Base-by-base conservation (phyloP, 208 protist species). In the Acanthamoeba castellanii region DNA sequence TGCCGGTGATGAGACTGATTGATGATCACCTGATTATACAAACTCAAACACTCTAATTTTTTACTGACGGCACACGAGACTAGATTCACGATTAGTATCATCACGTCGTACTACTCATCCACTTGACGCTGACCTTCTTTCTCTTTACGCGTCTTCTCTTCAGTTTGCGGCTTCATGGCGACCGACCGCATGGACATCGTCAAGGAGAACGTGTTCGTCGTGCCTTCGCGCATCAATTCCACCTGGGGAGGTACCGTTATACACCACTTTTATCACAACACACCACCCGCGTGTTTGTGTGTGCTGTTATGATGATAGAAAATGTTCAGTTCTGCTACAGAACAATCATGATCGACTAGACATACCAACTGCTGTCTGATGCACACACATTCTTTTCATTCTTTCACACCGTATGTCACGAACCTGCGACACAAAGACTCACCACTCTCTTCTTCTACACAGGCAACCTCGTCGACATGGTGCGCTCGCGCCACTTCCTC, bases 381-480 rank as follows among this genome's bases (percentile, higher is more conserved):
- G n/a, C 64, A 70, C 64, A 70, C 64, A 34, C 64, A 14, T n/a
- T n/a, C n/a, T n/a, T n/a, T n/a, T 9, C 64, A 70, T 8, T 27
- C 64, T 32, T 70, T 70, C 8, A 32, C 47, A 52, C 47, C 11
- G 47, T 52, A 11, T 52, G 7, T 52, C 47, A 14, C 7, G 4
- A 4, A 52, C 47, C 47, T 4, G 47, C 4, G 47, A 14, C 8
- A 34, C 64, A 3, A 25, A 3, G 4, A 14, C 64, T 70, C 8
- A 70, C 64, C n/a, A 18, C 8, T 6, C 16, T 70, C 7, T 14
- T 25, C n/a, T 70, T 52, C 47, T 52, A n/a, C 59, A 3, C 14
- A 70, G 64, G 94, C 55, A 95, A 95, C 45, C 91, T 95, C 18
- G 93, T 93, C 25, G 94, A 95, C 84, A 95, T 95, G 88, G 93